Base-by-base conservation (phyloP, 2,329 filamentous ascomycete species). In the Fusarium paranaense region DNA sequence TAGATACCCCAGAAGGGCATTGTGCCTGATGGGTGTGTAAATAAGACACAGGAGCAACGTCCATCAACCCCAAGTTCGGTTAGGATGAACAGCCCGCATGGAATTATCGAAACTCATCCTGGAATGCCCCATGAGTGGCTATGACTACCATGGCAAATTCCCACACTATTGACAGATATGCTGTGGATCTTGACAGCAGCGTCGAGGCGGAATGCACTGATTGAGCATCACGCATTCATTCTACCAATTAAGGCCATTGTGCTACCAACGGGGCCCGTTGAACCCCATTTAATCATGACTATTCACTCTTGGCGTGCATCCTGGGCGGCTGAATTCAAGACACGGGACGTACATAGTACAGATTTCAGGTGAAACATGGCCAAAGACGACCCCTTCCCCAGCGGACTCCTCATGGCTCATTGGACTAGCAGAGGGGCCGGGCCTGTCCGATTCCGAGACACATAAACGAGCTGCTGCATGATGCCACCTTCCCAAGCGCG, bases 321-420 rank as follows among this genome's bases (percentile, higher is more conserved):
- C 30, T 22, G 57, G 60, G 73, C 61, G 60, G 60, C 6, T 8
- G 1, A 20, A 9, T 47, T 5, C 52, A 52, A 74, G 67, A 73
- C 71, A 71, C 64, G 64, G 71, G 52, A 22, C 30, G 37, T 47
- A 56, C 30, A 22, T 32, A 30, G 57, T 16, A 25, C 20, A 42
- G 62, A 60, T 45, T 27, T 57, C 16, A 47, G 38, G 30, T 64
- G 22, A 61, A 59, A 47, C n/a, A 10, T 47, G 18, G 11, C 18
- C 47, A 58, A 33, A 45, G 22, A 35, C 22, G 37, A 14, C 27
- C 40, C 37, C 38, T 57, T 45, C 33, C 45, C 10, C 5, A 3
- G 20, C 5, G 56, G 22, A 54, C 58, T 70, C 61, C 3, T 9
- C 56, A 7, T 7, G 9, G 8, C 30, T n/a, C 59, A 63, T 63